phyloP scores from a whole-genome alignment of 148 eudicot species.

The Persicaria maculosa region DNA sequence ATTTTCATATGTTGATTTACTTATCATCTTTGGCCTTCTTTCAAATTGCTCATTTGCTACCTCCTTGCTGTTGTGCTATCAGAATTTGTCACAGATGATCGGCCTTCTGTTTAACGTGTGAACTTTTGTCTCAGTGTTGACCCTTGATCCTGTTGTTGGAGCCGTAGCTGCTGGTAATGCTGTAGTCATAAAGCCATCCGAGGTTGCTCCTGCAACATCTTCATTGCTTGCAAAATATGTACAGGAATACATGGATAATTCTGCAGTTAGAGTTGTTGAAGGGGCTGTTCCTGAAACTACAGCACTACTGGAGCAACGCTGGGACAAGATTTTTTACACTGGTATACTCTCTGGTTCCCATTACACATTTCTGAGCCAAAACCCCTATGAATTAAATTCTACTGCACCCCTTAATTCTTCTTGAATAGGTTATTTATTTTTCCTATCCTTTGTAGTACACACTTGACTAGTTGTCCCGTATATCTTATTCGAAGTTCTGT shows the following conservation, averaged over 20 bases:
- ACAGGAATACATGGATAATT: slow-evolving; percentile 37
- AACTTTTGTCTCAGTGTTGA: slow-evolving; percentile 30
- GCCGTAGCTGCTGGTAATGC: slow-evolving; percentile 71
- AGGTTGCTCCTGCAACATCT: slow-evolving; percentile 57
- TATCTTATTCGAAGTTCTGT: neutral
- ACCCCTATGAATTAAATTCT: neutral
- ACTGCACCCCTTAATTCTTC: neutral
- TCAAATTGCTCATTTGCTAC: neutral
- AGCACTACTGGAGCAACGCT: slow-evolving; percentile 42
- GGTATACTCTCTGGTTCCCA: slow-evolving; percentile 22
- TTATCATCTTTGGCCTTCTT: neutral
- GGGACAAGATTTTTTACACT: slow-evolving; percentile 69
- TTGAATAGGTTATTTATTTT: neutral
- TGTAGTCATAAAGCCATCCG: slow-evolving; percentile 65
- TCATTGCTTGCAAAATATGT: slow-evolving; percentile 36
- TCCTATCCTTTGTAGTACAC: neutral
- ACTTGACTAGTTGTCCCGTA: neutral
- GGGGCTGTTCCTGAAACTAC: slow-evolving; percentile 53
- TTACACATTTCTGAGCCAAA: neutral
- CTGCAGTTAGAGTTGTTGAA: slow-evolving; percentile 52
- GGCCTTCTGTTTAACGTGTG: neutral
- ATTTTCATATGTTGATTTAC: neutral
- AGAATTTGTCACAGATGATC: neutral
- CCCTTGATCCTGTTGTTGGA: slow-evolving; percentile 63
- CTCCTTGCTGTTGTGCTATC: neutral